Conservation (phyloP, 768 basidiomycete species). For the Tricholomella constricta region DNA sequence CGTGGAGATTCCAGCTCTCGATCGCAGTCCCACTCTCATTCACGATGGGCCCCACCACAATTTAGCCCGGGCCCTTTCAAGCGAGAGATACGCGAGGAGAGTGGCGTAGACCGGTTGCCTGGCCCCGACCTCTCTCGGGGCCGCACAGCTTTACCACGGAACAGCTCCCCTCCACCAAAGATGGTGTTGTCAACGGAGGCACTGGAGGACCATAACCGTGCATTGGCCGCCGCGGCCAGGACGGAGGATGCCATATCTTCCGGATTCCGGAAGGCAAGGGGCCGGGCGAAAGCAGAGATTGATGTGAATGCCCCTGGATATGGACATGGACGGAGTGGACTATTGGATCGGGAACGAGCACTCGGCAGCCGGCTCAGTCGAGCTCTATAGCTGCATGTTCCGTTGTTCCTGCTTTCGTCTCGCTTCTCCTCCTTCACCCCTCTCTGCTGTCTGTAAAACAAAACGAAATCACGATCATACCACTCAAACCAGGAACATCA, state of each 20-base stretch:
- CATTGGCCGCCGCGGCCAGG: constrained; percentile 23
- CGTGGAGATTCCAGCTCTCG: constrained; percentile 35
- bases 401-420: constrained; percentile 1
- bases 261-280: constrained; percentile 42
- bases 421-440: no score
- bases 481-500: constrained; percentile 5
- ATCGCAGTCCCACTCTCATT: constrained; percentile 45
- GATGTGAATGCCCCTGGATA: constrained; percentile 60
- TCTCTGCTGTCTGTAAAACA: constrained; percentile 6
- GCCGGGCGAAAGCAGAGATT: constrained; percentile 54
- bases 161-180: constrained; percentile 60
- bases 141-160: constrained; percentile 52
- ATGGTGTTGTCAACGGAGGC: constrained; percentile 39
- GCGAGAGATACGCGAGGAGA: constrained; percentile 36
- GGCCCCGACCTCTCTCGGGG: constrained; percentile 44
- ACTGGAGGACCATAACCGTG: constrained; percentile 29
- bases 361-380: constrained; percentile 15
- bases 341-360: constrained; percentile 46
- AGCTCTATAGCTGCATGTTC: constrained; percentile 11
- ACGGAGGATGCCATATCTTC: constrained; percentile 23
- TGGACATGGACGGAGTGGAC: constrained; percentile 66
- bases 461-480: constrained; percentile 5
- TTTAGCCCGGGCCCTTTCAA: constrained; percentile 13
- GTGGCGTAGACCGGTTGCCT: constrained; percentile 50
- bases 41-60: constrained; percentile 23